Conservation (phyloP, 768 basidiomycete genomes). For the Mycena kentingensis region DNA sequence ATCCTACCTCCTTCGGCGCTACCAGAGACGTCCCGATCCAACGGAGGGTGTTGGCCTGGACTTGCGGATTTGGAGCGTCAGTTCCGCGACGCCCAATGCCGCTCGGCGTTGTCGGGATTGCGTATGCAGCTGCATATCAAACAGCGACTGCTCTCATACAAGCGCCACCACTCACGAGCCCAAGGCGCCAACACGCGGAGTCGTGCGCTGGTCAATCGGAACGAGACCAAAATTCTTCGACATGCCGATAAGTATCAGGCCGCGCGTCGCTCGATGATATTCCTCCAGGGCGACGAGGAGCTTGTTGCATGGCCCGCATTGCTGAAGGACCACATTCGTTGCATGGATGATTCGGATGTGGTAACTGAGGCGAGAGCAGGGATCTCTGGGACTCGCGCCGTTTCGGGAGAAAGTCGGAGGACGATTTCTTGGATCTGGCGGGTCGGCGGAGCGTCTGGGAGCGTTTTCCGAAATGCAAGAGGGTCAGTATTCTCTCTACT, state of each 20-base stretch:
- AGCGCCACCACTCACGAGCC: background rate
- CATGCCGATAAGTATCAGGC: background rate
- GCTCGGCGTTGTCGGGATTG: background rate
- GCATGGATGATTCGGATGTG: background rate
- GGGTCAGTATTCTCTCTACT: too few species aligned
- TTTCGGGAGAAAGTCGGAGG: background rate
- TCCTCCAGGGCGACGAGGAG: background rate
- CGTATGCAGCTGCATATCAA: conserved; percentile 8
- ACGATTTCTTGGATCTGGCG: background rate
- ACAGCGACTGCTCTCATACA: background rate
- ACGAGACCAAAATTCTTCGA: background rate
- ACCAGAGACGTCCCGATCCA: background rate
- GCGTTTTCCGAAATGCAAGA: too few species aligned
- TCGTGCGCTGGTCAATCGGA: background rate
- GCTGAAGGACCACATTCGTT: background rate
- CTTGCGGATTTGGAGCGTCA: background rate
- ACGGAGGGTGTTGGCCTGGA: background rate
- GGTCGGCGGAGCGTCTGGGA: too few species aligned
- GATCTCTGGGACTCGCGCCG: background rate
- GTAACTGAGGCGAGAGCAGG: too few species aligned
- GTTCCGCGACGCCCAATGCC: conserved; percentile 10
- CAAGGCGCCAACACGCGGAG: background rate
- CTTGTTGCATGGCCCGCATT: background rate
- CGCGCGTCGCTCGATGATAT: too few species aligned
- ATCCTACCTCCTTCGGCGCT: background rate